Conservation (phyloP, 2,329 filamentous ascomycete genomes). For the Balansia obtecta region DNA sequence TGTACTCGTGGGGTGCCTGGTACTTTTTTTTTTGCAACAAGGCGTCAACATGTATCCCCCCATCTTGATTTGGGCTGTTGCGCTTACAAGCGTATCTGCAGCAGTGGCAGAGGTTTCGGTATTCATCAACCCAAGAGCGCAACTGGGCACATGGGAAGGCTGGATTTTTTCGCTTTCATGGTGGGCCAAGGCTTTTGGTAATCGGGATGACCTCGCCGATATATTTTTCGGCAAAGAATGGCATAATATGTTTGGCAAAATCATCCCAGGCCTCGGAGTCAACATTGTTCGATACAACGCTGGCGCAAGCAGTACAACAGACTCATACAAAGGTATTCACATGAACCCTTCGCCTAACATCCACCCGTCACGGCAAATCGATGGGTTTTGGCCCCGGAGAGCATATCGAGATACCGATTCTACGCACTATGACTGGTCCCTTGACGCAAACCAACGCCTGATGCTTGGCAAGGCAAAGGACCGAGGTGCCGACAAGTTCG, state of each 20-base stretch:
- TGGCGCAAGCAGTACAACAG: slow-evolving; percentile 25
- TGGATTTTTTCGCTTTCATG: slow-evolving; percentile 31
- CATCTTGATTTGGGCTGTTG: background rate
- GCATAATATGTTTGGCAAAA: slow-evolving; percentile 16
- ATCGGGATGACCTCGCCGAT: slow-evolving; percentile 26
- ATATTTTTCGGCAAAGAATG: slow-evolving; percentile 26
- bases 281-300: slow-evolving; percentile 32
- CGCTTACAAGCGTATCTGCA: background rate
- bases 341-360: slow-evolving; percentile 27
- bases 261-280: slow-evolving; percentile 26
- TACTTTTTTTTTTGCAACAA: background rate
- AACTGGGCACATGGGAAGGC: slow-evolving; percentile 30
- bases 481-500: slow-evolving; percentile 23
- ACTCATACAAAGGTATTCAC: slow-evolving; percentile 17
- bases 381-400: slow-evolving; percentile 26
- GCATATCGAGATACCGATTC: slow-evolving; percentile 18
- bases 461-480: slow-evolving; percentile 25
- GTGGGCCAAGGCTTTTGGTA: slow-evolving; percentile 30
- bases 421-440: slow-evolving; percentile 27
- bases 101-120: background rate
- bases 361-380: slow-evolving; percentile 24
- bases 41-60: background rate
- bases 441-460: slow-evolving; percentile 25
- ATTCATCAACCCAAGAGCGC: slow-evolving; percentile 9
- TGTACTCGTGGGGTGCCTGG: background rate